Conservation (phyloP, 371 early-diverging fungal species). For the Mortierella sp. region DNA sequence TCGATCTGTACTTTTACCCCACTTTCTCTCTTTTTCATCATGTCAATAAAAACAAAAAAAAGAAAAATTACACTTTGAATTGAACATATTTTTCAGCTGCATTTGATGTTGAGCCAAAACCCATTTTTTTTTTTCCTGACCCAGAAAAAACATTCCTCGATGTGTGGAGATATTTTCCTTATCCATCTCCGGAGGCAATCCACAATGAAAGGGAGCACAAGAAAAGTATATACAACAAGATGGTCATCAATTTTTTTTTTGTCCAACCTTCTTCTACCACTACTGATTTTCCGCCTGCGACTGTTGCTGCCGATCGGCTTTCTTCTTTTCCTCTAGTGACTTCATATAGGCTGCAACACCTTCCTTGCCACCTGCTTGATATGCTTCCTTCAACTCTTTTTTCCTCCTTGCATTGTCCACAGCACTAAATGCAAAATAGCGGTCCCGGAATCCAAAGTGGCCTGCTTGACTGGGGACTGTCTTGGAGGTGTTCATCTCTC, state of each 20-base stretch:
- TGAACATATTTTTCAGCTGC: background rate
- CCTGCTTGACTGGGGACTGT: slow-evolving; percentile 36
- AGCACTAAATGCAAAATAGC: slow-evolving; percentile 39
- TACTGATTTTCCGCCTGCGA: background rate
- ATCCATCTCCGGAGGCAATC: too few species aligned
- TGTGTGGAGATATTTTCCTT: too few species aligned
- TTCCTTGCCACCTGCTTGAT: slow-evolving; percentile 29
- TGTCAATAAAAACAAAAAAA: background rate
- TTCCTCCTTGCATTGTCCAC: slow-evolving; percentile 48
- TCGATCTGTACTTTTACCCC: background rate
- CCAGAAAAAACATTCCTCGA: too few species aligned
- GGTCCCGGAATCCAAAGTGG: slow-evolving; percentile 50
- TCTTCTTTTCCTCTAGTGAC: slow-evolving; percentile 27
- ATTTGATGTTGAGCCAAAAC: too few species aligned
- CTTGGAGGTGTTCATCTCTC: slow-evolving; percentile 50
- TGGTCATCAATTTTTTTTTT: too few species aligned
- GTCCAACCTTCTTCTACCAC: too few species aligned
- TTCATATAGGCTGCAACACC: slow-evolving; percentile 45
- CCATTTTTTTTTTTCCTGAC: too few species aligned
- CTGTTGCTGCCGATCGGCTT: background rate
- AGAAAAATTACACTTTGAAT: background rate
- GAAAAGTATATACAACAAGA: too few species aligned
- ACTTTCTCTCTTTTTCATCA: background rate
- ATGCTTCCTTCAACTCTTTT: slow-evolving; percentile 48
- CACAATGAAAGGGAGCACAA: too few species aligned